Percentiles rank a stretch among this genome's conserved stretches.
phyloP scores from a whole-genome alignment of 129 eudicot genomes.

The Oenanthe sinensis region DNA sequence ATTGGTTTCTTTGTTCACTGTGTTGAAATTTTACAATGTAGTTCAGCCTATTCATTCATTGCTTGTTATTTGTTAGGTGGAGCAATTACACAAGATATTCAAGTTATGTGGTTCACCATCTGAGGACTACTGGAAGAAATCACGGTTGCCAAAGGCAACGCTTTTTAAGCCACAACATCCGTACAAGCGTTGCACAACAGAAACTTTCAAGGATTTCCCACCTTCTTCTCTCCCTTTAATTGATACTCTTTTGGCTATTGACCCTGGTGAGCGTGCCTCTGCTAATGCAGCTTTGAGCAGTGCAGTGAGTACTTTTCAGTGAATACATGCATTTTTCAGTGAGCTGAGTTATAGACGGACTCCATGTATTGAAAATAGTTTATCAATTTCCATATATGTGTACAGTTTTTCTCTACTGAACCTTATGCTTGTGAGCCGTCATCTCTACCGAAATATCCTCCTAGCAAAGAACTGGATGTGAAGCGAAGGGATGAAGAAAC shows the following conservation, averaged over 20 bases:
- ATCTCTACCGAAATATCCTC: conserved; percentile 41
- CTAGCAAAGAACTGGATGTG: conserved; percentile 44
- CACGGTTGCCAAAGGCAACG: conserved; percentile 28
- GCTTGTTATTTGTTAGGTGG: conserved; percentile 37
- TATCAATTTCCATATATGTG: conserved; percentile 14
- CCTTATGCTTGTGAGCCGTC: conserved; percentile 43
- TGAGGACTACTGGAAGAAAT: conserved; percentile 34
- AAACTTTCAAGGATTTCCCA: conserved; percentile 33
- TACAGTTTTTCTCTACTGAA: conserved; percentile 37
- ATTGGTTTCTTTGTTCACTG: background rate
- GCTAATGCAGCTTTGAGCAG: conserved; percentile 27
- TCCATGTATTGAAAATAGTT: background rate
- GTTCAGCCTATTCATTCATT: conserved; percentile 14
- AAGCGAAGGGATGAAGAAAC: conserved; percentile 42
- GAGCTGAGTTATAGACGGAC: background rate
- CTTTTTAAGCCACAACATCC: conserved; percentile 40
- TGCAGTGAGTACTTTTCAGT: conserved; percentile 22
- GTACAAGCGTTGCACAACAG: conserved; percentile 25
- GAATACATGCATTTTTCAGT: background rate
- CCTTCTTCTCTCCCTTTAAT: conserved; percentile 25
- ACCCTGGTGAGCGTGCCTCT: conserved; percentile 31
- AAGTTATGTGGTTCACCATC: conserved; percentile 49
- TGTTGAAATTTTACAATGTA: background rate
- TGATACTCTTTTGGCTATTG: conserved; percentile 31
- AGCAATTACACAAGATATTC: conserved; percentile 45